These are phyloP conservation scores for Puya raimondii DNA, from an alignment of 176 grass and related monocot genomes.

Conservation along the genomic window DNA sequence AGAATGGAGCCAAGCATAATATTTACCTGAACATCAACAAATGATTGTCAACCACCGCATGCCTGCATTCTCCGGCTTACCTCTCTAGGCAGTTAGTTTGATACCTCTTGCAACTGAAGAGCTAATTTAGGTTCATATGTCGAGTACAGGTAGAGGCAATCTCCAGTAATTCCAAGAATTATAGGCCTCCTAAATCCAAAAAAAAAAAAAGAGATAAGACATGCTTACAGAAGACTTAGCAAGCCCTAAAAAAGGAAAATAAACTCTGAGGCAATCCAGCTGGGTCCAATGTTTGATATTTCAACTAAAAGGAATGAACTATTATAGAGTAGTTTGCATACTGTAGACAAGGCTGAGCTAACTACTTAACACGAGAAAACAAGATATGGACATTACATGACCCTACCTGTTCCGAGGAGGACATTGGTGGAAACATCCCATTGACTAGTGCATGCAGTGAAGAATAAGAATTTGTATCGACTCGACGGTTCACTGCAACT, in stretches of 20 bases:
- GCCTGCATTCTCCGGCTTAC: slow-evolving; percentile 1
- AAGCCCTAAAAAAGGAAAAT: neutral
- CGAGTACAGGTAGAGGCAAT: slow-evolving; percentile 54
- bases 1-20: neutral
- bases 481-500: slow-evolving; percentile 75
- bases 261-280: neutral
- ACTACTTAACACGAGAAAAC: neutral
- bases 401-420: slow-evolving; percentile 55
- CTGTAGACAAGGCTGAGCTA: neutral
- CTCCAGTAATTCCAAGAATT: slow-evolving; percentile 93
- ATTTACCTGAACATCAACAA: slow-evolving; percentile 17
- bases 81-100: neutral
- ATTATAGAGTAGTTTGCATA: neutral
- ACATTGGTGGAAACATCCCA: slow-evolving; percentile 87
- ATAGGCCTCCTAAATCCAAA: slow-evolving; percentile 58
- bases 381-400: neutral
- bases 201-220: slow-evolving; percentile 15
- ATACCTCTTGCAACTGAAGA: neutral
- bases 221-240: neutral
- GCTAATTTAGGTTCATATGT: slow-evolving; percentile 39
- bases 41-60: neutral
- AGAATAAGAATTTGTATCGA: slow-evolving; percentile 86
- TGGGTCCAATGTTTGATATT: neutral
- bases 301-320: slow-evolving; percentile 7
- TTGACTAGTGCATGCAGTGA: slow-evolving; percentile 79